Evolutionary conservation across 1,139 yeast genomes (phyloP), one percentile per base, ranked within the genome.

Genomic region (Taphrina communis): DNA sequence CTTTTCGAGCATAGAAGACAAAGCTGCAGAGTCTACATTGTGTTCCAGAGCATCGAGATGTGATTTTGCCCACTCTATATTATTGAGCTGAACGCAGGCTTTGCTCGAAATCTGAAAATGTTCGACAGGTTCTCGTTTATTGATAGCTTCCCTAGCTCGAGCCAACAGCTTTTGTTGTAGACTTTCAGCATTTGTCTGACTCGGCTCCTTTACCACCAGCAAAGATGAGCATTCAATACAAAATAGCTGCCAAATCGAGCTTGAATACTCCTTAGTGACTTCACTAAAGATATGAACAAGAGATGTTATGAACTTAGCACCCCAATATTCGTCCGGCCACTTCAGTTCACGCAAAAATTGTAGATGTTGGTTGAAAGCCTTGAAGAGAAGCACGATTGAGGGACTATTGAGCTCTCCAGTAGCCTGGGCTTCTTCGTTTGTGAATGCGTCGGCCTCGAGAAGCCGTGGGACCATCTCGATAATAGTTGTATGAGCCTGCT

Each of bases 1-100:
- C 59, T 72, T 73, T 2, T 77, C 77, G 14, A 88, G 80, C 0
- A 84, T 77, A 4, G 78, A 77, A 6, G 90, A 86, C 25, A 88
- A 81, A 58, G 78, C 75, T 71, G 88, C 93, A 0, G 94, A 87
- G 71, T 88, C 86, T 19, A 89, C 75, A 41, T 82, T 77, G 1
- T 82, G 84, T 74, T 90, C 97, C 57, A 91, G 77, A 66, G 81
- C 83, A 66, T 85, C 83, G 50, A 90, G 77, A 72, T 86, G 85
- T 1, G 80, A 77, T 77, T 86, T 82, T 79, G 89, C 85, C 21
- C 86, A 84, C 6, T 88, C 86, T 21, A 91, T 76, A 74, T 91
- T 86, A 76, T 90, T 90, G 68, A 91, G 80, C 31, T 89, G 88
- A n/a, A 89, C 85, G 77, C 96, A 90, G 0, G 94, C 87, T 50